A percentile compares a stretch with the other conserved stretches of the same genome.
Conservation (phyloP, 768 basidiomycete species). For the Paxillus involutus region DNA sequence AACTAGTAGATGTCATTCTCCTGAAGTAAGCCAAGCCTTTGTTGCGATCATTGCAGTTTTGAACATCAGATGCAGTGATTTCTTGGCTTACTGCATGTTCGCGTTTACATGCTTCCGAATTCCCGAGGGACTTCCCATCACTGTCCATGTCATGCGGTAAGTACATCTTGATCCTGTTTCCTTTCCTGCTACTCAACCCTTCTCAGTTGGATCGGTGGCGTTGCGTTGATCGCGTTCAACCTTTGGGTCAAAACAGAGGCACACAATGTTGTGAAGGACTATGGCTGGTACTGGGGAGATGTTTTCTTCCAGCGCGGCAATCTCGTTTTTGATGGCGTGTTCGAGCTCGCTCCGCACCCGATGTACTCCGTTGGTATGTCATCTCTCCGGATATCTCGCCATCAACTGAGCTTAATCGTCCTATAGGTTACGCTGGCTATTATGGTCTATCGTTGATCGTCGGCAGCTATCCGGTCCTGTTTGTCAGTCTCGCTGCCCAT, state of each 20-base stretch:
- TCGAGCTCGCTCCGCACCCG: slow-evolving; percentile 89
- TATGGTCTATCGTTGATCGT: slow-evolving; percentile 92
- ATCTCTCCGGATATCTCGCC: not conserved
- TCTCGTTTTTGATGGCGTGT: slow-evolving; percentile 96
- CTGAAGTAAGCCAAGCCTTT: slow-evolving; percentile 68
- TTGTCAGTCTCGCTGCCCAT: slow-evolving; percentile 91
- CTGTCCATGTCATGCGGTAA: slow-evolving; percentile 77
- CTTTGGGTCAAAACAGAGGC: slow-evolving; percentile 99
- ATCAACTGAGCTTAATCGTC: not conserved
- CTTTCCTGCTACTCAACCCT: slow-evolving; percentile 4
- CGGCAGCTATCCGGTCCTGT: slow-evolving; percentile 88
- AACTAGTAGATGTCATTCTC: slow-evolving; percentile 93
- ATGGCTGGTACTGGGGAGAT: slow-evolving; percentile 98
- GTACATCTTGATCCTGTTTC: slow-evolving; percentile 11
- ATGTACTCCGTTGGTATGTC: slow-evolving; percentile 88
- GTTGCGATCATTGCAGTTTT: not conserved
- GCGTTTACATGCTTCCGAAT: slow-evolving; percentile 91
- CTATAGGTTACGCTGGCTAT: slow-evolving; percentile 88
- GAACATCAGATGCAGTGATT: slow-evolving; percentile 60
- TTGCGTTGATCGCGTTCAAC: slow-evolving; percentile 88
- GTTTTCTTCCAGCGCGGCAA: slow-evolving; percentile 91
- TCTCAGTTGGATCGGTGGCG: slow-evolving; percentile 81
- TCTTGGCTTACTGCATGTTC: slow-evolving; percentile 92
- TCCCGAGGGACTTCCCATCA: slow-evolving; percentile 70
- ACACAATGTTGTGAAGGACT: slow-evolving; percentile 96